Evolutionary conservation across 2,329 filamentous ascomycete species (phyloP), one percentile per base, ranked within the genome.

Genomic region (Cladophialophora chaetospira): DNA sequence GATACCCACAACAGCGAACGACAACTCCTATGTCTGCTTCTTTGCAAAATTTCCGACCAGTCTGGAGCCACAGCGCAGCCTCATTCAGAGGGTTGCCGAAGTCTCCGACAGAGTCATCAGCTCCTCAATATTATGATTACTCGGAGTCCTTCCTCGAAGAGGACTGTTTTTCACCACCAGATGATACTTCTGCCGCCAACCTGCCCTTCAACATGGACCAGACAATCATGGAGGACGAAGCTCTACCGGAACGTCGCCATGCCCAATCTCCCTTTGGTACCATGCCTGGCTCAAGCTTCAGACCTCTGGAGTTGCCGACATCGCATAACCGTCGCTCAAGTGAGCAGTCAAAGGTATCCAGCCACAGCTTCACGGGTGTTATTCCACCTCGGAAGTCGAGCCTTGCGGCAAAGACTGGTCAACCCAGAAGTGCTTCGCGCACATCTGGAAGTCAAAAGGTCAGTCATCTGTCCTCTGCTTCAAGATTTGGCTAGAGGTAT

Each of bases 211-310:
- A 48, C n/a, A 53, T 57, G 42, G 58, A 65, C 29, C 55, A 62
- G 35, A 53, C 54, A 23, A 61, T 61, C 23, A 38, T 44, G 21
- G 63, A 57, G 36, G 44, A 53, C 47, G 23, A 50, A 23, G 43
- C 45, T 4, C 15, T 35, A 3, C 56, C 54, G 6, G 54, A 58
- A 48, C 49, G 52, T 31, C 58, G 56, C 9, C 56, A 66, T 11
- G 65, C 65, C 15, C 63, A 63, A 42, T 63, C 60, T 17, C 65
- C 65, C 9, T 67, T 66, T 45, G 61, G 63, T n/a, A 67, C 53
- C 4, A n/a, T 59, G 28, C 54, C 47, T 45, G 64, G 64, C 2
- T 66, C 65, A 19, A 44, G n/a, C 8, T 66, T 65, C 38, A 42
- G 53, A 25, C 65, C 61, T 5, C 31, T 49, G 23, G 65, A 65